Evolutionary conservation across 1,284 basidiomycete genomes (phyloP).

Genomic region (Rhodotorula sp.): DNA sequence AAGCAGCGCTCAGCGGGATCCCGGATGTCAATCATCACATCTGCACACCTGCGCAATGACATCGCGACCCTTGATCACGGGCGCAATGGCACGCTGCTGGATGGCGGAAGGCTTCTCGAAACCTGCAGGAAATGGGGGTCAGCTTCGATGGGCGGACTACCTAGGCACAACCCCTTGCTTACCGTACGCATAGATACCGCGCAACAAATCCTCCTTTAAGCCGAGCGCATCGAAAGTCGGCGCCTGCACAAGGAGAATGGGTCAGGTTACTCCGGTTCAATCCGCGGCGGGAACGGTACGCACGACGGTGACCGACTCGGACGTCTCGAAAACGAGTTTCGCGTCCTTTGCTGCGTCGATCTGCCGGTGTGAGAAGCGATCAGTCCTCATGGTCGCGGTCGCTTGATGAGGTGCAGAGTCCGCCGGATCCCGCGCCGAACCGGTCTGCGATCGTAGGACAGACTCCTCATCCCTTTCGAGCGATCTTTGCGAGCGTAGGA

Average conservation of each 20-base stretch:
- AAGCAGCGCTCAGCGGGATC: slow-evolving; percentile 53
- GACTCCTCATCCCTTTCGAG: too few relatives aligned
- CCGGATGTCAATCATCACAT: too few relatives aligned
- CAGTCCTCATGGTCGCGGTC: too few relatives aligned
- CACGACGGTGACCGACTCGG: slow-evolving; percentile 81
- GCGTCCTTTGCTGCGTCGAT: slow-evolving; percentile 43
- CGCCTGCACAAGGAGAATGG: slow-evolving; percentile 22
- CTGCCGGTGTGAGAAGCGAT: not conserved
- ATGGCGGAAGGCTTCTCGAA: slow-evolving; percentile 99
- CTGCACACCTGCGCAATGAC: slow-evolving; percentile 50
- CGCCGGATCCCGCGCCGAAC: not conserved
- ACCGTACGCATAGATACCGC: slow-evolving; percentile 99
- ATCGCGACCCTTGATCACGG: slow-evolving; percentile 66
- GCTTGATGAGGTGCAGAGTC: not conserved
- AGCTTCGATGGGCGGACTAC: not conserved
- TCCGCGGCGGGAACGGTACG: not conserved
- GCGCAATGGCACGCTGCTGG: slow-evolving; percentile 95
- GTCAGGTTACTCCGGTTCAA: not conserved
- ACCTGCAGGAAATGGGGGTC: slow-evolving; percentile 57
- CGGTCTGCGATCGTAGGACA: too few relatives aligned
- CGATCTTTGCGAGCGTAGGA: not conserved
- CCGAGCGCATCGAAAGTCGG: slow-evolving; percentile 46
- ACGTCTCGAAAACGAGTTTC: slow-evolving; percentile 98
- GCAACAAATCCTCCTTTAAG: slow-evolving; percentile 89
- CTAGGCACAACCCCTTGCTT: slow-evolving; percentile 48